Evolutionary conservation across 805 yeast genomes (phyloP).

Genomic region (Starmerella khaoyaiensis): DNA sequence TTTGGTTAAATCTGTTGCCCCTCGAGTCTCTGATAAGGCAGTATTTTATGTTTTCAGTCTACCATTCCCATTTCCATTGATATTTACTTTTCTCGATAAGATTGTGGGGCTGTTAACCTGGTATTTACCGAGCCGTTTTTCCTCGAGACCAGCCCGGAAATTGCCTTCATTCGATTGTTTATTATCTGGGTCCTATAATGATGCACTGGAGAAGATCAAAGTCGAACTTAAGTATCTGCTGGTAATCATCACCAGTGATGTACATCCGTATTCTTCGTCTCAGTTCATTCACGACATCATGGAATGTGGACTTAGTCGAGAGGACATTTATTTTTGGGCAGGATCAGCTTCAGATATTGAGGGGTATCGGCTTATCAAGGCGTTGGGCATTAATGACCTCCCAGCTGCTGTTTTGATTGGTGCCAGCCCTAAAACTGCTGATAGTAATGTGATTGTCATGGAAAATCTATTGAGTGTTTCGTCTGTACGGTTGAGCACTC

Average conservation of each 20-base stretch:
- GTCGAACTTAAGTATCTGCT: slow-evolving; percentile 58
- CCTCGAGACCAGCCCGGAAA: not conserved
- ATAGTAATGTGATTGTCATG: slow-evolving; percentile 36
- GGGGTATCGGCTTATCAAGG: slow-evolving; percentile 68
- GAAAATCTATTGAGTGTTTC: slow-evolving; percentile 41
- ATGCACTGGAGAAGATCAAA: slow-evolving; percentile 60
- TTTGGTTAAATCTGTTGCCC: slow-evolving; percentile 24
- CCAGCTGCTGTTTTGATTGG: slow-evolving; percentile 77
- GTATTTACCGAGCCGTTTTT: not conserved
- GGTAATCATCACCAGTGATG: slow-evolving; percentile 59
- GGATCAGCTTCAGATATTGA: slow-evolving; percentile 75
- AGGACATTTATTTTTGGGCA: slow-evolving; percentile 64
- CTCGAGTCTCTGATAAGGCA: slow-evolving; percentile 23
- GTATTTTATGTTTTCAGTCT: slow-evolving; percentile 22
- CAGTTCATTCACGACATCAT: slow-evolving; percentile 39
- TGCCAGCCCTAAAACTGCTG: slow-evolving; percentile 38
- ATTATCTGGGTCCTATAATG: slow-evolving; percentile 41
- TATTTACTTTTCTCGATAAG: slow-evolving; percentile 28
- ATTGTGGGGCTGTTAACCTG: slow-evolving; percentile 25
- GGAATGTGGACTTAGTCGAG: slow-evolving; percentile 34
- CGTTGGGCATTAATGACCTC: slow-evolving; percentile 53
- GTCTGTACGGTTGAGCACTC: not conserved
- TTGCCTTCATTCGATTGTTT: not conserved
- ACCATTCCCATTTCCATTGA: slow-evolving; percentile 25
- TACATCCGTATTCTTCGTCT: slow-evolving; percentile 45